phyloP scores from a whole-genome alignment of 73 alveolate species.

The Loxodes magnus region DNA sequence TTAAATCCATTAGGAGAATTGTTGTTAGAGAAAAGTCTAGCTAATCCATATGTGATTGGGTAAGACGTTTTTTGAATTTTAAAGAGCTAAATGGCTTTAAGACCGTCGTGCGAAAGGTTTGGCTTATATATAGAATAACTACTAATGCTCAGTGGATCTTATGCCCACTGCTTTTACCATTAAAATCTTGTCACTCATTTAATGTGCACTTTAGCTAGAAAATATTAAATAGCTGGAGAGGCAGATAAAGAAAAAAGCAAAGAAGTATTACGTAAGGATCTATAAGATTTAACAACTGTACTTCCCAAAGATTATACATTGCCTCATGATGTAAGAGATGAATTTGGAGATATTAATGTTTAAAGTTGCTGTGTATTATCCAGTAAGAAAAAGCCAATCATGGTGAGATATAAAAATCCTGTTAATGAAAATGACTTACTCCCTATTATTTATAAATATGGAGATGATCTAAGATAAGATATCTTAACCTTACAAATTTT shows the following conservation, averaged over 20 bases:
- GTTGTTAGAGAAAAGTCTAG: slow-evolving; percentile 62
- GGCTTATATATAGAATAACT: slow-evolving; percentile 70
- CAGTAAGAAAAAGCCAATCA: slow-evolving; percentile 51
- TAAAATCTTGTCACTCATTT: background rate
- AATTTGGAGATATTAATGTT: too few species aligned
- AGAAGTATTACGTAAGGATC: background rate
- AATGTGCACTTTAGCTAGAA: background rate
- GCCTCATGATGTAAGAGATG: too few species aligned
- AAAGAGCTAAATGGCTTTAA: slow-evolving; percentile 52
- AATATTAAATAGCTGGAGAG: background rate
- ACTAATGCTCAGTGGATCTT: slow-evolving; percentile 54
- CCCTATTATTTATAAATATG: slow-evolving; percentile 25
- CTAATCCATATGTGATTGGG: slow-evolving; percentile 69
- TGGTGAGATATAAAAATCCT: slow-evolving; percentile 42
- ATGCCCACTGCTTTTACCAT: slow-evolving; percentile 3
- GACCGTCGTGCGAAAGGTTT: slow-evolving; percentile 53
- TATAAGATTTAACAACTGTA: background rate
- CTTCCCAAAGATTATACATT: slow-evolving; percentile 1
- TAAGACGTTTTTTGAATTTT: slow-evolving; percentile 83
- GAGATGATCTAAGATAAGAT: slow-evolving; percentile 97
- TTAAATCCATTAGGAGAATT: slow-evolving; percentile 36
- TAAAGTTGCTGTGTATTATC: slow-evolving; percentile 50
- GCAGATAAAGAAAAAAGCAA: slow-evolving; percentile 33
- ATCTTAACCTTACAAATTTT: slow-evolving; percentile 75
- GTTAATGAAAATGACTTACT: slow-evolving; percentile 14